Percentiles rank a stretch among this genome's conserved stretches.
These are phyloP conservation scores for Homolaphlyctis polyrhiza DNA, from an alignment of 371 early-diverging fungal species.

Conservation along the genomic window DNA sequence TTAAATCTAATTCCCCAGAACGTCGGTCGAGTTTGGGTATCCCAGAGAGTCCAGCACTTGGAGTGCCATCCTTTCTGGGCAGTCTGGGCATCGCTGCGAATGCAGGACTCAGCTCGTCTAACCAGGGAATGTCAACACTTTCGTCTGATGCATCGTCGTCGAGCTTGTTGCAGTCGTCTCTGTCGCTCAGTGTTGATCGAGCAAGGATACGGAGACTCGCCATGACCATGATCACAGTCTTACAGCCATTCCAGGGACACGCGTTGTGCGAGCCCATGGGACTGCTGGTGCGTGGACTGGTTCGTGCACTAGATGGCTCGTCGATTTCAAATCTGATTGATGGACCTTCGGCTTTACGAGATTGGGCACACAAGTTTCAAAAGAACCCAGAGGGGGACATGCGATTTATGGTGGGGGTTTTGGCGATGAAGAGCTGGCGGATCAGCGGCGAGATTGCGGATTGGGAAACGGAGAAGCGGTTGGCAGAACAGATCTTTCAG, in stretches of 20 bases:
- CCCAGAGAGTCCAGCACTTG: too few relatives aligned
- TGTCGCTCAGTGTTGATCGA: neutral
- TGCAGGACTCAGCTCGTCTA: too few relatives aligned
- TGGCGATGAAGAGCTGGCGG: slow-evolving; percentile 7
- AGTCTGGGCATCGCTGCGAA: too few relatives aligned
- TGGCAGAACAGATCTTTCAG: neutral
- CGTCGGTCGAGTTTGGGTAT: too few relatives aligned
- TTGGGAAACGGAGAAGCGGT: neutral
- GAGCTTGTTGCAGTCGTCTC: neutral
- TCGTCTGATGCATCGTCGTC: neutral
- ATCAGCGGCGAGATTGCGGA: neutral
- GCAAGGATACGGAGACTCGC: neutral
- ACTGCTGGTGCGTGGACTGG: slow-evolving; percentile 1
- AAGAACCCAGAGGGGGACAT: neutral
- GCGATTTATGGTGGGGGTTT: slow-evolving; percentile 5
- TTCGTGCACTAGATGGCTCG: neutral
- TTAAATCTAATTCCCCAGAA: too few relatives aligned
- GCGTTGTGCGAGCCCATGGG: slow-evolving; percentile 5
- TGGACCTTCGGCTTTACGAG: neutral
- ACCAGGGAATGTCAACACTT: neutral
- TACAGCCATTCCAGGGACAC: slow-evolving; percentile 5
- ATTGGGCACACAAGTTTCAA: slow-evolving; percentile 1
- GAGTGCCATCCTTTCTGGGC: too few relatives aligned
- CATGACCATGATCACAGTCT: slow-evolving; percentile 3
- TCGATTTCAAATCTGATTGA: neutral